These are phyloP conservation scores for Phytophthora pluvialis DNA, from an alignment of 352 stramenopile genomes.

Conservation along the genomic window DNA sequence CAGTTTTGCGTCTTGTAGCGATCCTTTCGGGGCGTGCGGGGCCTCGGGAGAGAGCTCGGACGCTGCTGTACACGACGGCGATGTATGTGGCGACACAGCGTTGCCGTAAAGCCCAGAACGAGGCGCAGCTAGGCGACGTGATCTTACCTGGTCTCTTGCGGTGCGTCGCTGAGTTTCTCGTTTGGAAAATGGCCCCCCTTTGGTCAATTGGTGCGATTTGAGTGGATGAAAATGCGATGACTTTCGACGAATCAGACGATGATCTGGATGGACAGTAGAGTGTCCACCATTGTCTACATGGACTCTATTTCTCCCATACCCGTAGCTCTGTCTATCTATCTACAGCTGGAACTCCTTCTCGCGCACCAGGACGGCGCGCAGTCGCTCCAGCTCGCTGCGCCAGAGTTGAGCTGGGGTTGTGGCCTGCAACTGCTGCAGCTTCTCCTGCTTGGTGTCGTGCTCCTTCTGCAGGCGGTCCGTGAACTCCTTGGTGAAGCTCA, in stretches of 20 bases:
- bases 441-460: slow-evolving; percentile 88
- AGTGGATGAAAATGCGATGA: slow-evolving; percentile 39
- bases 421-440: slow-evolving; percentile 87
- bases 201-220: background rate
- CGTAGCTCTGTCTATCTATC: slow-evolving; percentile 3
- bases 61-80: slow-evolving; percentile 5
- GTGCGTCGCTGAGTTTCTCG: slow-evolving; percentile 34
- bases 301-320: slow-evolving; percentile 29
- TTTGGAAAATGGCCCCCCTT: slow-evolving; percentile 35
- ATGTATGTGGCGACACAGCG: background rate
- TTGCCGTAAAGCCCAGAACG: background rate
- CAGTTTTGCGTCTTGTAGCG: slow-evolving; percentile 12
- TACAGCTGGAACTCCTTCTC: slow-evolving; percentile 73
- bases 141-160: slow-evolving; percentile 38
- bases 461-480: slow-evolving; percentile 92
- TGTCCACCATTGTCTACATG: slow-evolving; percentile 27
- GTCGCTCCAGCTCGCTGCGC: slow-evolving; percentile 63
- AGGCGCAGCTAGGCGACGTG: slow-evolving; percentile 2
- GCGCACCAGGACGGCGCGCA: slow-evolving; percentile 66
- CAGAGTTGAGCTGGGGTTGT: slow-evolving; percentile 92
- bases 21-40: background rate
- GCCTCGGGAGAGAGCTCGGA: slow-evolving; percentile 7
- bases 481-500: slow-evolving; percentile 97
- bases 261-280: slow-evolving; percentile 9
- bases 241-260: slow-evolving; percentile 34